These are phyloP conservation scores for Trametes cubensis DNA, from an alignment of 768 basidiomycete genomes.

Conservation along the genomic window DNA sequence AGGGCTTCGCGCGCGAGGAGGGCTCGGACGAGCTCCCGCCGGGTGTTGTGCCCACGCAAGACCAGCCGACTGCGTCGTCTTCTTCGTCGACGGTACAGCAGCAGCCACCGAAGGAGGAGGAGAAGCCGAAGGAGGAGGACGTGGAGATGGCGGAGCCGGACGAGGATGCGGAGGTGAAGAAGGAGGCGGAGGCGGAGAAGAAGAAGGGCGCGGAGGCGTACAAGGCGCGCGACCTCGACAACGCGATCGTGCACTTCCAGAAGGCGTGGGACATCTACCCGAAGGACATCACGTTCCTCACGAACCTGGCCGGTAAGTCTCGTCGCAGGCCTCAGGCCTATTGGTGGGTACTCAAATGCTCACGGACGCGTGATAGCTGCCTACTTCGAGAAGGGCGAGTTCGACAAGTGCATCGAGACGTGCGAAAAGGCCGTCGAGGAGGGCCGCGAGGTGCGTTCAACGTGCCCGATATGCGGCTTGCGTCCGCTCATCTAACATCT, in stretches of 20 bases:
- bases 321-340: not conserved
- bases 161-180: conserved; percentile 71
- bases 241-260: conserved; percentile 74
- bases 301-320: conserved; percentile 78
- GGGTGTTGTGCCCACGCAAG: conserved; percentile 42
- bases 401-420: conserved; percentile 85
- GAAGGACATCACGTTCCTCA: conserved; percentile 91
- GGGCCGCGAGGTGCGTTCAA: conserved; percentile 66
- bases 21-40: conserved; percentile 81
- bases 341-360: not conserved
- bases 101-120: not conserved
- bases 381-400: conserved; percentile 93
- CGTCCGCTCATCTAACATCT: conserved; percentile 5
- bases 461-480: not conserved
- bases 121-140: conserved; percentile 50
- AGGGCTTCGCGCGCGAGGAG: conserved; percentile 81
- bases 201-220: conserved; percentile 78
- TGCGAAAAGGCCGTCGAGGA: conserved; percentile 98
- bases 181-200: conserved; percentile 80
- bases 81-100: conserved; percentile 45
- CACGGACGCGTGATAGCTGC: conserved; percentile 56
- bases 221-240: conserved; percentile 81
- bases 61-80: conserved; percentile 41
- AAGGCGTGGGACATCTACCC: conserved; percentile 94
- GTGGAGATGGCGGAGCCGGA: conserved; percentile 63